These are phyloP conservation scores for Diaporthe sp. DNA, from an alignment of 2,329 filamentous ascomycete species.

Conservation along the genomic window DNA sequence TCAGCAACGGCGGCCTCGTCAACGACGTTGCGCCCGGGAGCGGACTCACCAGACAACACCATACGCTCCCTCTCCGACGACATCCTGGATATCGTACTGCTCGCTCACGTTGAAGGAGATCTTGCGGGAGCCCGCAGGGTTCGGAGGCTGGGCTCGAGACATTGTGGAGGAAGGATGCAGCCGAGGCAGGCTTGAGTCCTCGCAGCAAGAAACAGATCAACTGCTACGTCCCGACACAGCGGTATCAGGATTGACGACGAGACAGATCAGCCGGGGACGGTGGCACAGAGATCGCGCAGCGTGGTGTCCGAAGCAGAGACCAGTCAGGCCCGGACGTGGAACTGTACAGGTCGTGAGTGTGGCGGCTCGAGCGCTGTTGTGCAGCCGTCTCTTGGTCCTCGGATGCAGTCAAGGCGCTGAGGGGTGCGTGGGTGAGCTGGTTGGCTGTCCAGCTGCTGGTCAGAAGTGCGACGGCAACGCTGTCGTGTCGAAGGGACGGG, in stretches of 20 bases:
- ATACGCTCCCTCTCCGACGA: slow-evolving; percentile 98
- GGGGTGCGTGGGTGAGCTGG: neutral
- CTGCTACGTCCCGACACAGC: slow-evolving; percentile 16
- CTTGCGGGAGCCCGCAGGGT: slow-evolving; percentile 81
- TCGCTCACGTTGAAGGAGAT: slow-evolving; percentile 99
- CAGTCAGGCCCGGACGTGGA: slow-evolving; percentile 33
- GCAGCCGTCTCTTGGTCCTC: slow-evolving; percentile 21
- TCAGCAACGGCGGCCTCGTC: slow-evolving; percentile 8
- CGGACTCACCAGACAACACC: slow-evolving; percentile 92
- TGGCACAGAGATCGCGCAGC: slow-evolving; percentile 8
- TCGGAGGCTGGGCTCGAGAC: slow-evolving; percentile 71
- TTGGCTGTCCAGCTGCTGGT: neutral
- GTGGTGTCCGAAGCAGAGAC: slow-evolving; percentile 23
- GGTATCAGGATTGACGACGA: slow-evolving; percentile 16
- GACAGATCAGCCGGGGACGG: slow-evolving; percentile 8
- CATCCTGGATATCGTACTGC: slow-evolving; percentile 99
- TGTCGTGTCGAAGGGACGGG: neutral
- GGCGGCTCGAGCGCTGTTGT: slow-evolving; percentile 31
- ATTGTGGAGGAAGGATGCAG: slow-evolving; percentile 53
- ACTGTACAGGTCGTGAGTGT: slow-evolving; percentile 5
- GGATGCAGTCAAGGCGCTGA: slow-evolving; percentile 29
- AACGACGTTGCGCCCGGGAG: neutral
- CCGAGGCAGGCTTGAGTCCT: neutral
- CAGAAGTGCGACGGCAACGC: slow-evolving; percentile 6
- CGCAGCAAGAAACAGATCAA: slow-evolving; percentile 19